These are phyloP conservation scores for Phyllosticta citriasiana DNA, from an alignment of 2,329 filamentous ascomycete genomes.

Conservation along the genomic window DNA sequence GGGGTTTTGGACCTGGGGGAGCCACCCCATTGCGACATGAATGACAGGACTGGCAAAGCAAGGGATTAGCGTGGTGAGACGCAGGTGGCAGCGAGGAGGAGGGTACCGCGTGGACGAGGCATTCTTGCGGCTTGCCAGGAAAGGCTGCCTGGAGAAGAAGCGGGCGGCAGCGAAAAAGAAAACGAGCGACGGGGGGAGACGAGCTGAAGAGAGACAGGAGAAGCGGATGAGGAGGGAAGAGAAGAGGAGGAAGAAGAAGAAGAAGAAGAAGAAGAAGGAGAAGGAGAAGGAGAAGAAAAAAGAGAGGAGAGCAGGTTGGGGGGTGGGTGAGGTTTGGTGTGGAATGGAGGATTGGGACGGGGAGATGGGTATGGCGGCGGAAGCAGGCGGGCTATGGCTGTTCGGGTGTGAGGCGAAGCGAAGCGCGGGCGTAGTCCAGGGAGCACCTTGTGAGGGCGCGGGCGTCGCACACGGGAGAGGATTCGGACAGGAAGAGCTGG, in stretches of 20 bases:
- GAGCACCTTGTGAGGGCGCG: background rate
- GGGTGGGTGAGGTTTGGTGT: background rate
- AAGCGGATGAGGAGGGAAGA: background rate
- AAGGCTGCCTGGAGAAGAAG: background rate
- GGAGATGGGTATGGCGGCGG: background rate
- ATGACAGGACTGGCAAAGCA: slow-evolving; percentile 60
- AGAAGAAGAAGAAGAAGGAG: background rate
- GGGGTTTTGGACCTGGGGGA: slow-evolving; percentile 17
- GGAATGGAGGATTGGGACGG: background rate
- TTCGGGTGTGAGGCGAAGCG: background rate
- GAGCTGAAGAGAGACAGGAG: background rate
- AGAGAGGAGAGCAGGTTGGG: background rate
- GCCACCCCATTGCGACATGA: slow-evolving; percentile 70
- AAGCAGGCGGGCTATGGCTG: background rate
- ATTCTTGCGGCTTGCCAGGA: slow-evolving; percentile 13
- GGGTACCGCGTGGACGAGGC: slow-evolving; percentile 22
- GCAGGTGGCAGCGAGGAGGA: background rate
- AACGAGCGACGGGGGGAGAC: slow-evolving; percentile 3
- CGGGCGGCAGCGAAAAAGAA: background rate
- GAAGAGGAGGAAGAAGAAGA: background rate
- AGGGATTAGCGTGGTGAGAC: slow-evolving; percentile 10
- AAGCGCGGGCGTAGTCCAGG: background rate
- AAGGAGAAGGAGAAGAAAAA: background rate
- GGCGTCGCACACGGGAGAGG: background rate
- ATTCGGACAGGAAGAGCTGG: background rate